Evolutionary conservation across 306 rosid genomes (phyloP).

Genomic region (Pyrus betulifolia): DNA sequence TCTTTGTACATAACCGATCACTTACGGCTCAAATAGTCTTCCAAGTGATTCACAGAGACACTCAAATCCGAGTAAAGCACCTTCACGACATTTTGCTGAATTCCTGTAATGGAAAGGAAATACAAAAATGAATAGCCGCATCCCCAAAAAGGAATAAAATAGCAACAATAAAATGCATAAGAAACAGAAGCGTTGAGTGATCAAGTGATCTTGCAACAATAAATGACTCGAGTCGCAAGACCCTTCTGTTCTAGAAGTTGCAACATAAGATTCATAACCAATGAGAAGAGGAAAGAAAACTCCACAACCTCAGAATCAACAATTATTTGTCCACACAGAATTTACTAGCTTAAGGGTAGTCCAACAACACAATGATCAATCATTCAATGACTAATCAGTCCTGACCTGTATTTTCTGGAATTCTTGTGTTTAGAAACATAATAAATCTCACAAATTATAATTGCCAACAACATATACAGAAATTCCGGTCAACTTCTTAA

Average conservation of each 20-base stretch:
- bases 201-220: not conserved
- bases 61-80: conserved; percentile 92
- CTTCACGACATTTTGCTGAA: conserved; percentile 91
- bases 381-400: not conserved
- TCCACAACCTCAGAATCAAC: too few species aligned
- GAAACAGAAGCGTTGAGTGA: not conserved
- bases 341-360: not conserved
- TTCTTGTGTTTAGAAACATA: not conserved
- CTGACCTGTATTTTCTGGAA: not conserved
- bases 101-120: conserved; percentile 41
- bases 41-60: conserved; percentile 96
- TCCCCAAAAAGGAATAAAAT: not conserved
- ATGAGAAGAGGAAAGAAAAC: too few species aligned
- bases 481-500: not conserved
- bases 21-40: conserved; percentile 91
- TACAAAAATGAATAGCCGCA: not conserved
- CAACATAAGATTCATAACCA: not conserved
- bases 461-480: not conserved
- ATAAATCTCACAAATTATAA: not conserved
- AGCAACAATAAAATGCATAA: not conserved
- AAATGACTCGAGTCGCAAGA: not conserved
- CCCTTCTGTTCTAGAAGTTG: not conserved
- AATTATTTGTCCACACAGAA: not conserved
- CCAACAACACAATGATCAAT: not conserved
- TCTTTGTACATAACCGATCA: not conserved